These are phyloP conservation scores for Diaporthe sp. DNA, from an alignment of 2,329 filamentous ascomycete genomes.

Conservation along the genomic window DNA sequence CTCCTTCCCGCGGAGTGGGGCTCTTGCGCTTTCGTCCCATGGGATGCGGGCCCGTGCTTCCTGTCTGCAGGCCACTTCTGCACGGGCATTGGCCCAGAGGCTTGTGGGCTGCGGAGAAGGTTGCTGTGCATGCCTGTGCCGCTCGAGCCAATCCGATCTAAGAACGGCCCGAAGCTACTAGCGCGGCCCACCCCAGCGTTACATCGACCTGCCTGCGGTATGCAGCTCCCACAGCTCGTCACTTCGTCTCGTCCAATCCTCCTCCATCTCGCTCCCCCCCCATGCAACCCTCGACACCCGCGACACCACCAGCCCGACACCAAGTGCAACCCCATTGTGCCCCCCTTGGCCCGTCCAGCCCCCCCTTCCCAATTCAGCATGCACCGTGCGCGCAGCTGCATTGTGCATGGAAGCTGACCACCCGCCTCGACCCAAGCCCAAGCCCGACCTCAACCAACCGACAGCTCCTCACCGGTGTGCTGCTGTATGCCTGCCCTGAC, in stretches of 20 bases:
- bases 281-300: constrained; percentile 29
- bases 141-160: constrained; percentile 39
- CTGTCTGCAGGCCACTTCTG: constrained; percentile 35
- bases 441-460: constrained; percentile 26
- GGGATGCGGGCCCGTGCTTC: constrained; percentile 36
- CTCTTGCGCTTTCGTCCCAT: constrained; percentile 27
- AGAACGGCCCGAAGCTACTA: constrained; percentile 39
- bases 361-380: constrained; percentile 26
- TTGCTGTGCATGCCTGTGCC: constrained; percentile 31
- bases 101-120: constrained; percentile 35
- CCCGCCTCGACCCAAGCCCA: constrained; percentile 26
- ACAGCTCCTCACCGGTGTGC: constrained; percentile 36
- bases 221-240: constrained; percentile 37
- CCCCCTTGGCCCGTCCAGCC: constrained; percentile 24
- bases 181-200: constrained; percentile 32
- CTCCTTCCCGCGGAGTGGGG: constrained; percentile 22
- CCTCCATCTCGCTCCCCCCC: constrained; percentile 26
- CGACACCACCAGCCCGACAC: constrained; percentile 31
- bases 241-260: constrained; percentile 39
- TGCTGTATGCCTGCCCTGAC: constrained; percentile 20
- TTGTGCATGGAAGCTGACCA: constrained; percentile 27
- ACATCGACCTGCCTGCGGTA: constrained; percentile 30
- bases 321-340: constrained; percentile 25
- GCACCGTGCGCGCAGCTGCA: constrained; percentile 32
- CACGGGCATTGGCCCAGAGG: constrained; percentile 33